phyloP scores from a whole-genome alignment of 805 yeast species.

The Naumovozyma dairenensis region DNA sequence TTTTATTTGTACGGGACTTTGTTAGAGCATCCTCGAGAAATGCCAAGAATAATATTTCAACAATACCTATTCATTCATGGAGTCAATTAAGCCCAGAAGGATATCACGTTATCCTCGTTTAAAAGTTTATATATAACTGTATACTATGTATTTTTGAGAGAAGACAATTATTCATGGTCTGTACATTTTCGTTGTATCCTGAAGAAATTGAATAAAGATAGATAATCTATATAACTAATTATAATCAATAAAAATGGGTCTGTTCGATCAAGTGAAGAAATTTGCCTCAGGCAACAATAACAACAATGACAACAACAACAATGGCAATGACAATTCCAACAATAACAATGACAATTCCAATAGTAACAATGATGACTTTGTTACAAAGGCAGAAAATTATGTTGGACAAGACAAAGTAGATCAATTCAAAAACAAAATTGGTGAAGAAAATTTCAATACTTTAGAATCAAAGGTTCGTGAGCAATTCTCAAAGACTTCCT shows the following conservation, averaged over 20 bases:
- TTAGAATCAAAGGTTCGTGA: conserved; percentile 23
- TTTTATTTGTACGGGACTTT: too few species aligned
- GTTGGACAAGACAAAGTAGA: conserved; percentile 26
- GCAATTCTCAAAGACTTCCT: conserved; percentile 21
- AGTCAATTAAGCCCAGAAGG: too few species aligned
- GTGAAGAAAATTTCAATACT: conserved; percentile 25
- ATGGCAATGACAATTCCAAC: conserved; percentile 23
- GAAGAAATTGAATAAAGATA: too few species aligned
- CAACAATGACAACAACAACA: conserved; percentile 16
- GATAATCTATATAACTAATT: too few species aligned
- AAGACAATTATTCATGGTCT: too few species aligned
- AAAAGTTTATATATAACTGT: too few species aligned
- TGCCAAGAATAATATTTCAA: too few species aligned
- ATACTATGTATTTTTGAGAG: too few species aligned
- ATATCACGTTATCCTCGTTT: too few species aligned
- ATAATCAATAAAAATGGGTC: conserved; percentile 29
- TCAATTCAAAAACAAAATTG: conserved; percentile 23
- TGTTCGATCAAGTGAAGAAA: conserved; percentile 35
- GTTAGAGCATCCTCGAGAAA: too few species aligned
- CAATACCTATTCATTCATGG: too few species aligned
- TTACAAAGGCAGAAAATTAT: conserved; percentile 22
- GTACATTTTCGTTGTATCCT: too few species aligned
- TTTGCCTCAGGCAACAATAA: conserved; percentile 27
- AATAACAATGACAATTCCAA: conserved; percentile 17
- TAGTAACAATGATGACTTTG: conserved; percentile 22